These are phyloP conservation scores for Cylindrodendrum hubeiense DNA, from an alignment of 2,329 filamentous ascomycete genomes.

Conservation along the genomic window DNA sequence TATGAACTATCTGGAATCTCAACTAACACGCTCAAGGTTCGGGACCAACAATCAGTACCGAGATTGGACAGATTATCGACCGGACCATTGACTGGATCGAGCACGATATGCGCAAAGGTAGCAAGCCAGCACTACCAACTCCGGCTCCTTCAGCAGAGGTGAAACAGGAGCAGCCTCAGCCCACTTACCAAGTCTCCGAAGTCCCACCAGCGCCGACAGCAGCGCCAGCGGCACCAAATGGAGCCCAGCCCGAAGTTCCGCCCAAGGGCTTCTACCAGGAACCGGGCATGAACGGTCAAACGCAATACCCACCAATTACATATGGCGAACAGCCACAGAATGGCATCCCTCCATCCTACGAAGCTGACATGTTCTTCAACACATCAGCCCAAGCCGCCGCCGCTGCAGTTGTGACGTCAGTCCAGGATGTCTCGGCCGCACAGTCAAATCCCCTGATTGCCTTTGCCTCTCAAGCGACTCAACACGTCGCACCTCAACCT, in stretches of 20 bases:
- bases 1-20: background rate
- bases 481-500: slow-evolving; percentile 46
- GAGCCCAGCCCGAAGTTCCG: slow-evolving; percentile 34
- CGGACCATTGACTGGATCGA: slow-evolving; percentile 66
- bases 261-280: slow-evolving; percentile 49
- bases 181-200: slow-evolving; percentile 32
- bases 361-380: slow-evolving; percentile 47
- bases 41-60: slow-evolving; percentile 56
- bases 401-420: slow-evolving; percentile 35
- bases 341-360: slow-evolving; percentile 42
- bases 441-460: slow-evolving; percentile 53
- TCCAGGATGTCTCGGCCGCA: slow-evolving; percentile 37
- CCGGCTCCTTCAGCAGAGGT: slow-evolving; percentile 42
- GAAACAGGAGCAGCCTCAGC: slow-evolving; percentile 52
- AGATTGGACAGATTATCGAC: slow-evolving; percentile 62
- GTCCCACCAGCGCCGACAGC: slow-evolving; percentile 14
- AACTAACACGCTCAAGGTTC: slow-evolving; percentile 53
- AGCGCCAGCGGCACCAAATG: slow-evolving; percentile 16
- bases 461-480: slow-evolving; percentile 55
- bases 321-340: slow-evolving; percentile 46
- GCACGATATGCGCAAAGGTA: slow-evolving; percentile 58
- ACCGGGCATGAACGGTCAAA: slow-evolving; percentile 40
- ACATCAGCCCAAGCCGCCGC: slow-evolving; percentile 36
- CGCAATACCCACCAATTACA: slow-evolving; percentile 46
- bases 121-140: slow-evolving; percentile 29